These are phyloP conservation scores for Gaeumannomyces tritici DNA, from an alignment of 2,329 filamentous ascomycete species.

Conservation along the genomic window DNA sequence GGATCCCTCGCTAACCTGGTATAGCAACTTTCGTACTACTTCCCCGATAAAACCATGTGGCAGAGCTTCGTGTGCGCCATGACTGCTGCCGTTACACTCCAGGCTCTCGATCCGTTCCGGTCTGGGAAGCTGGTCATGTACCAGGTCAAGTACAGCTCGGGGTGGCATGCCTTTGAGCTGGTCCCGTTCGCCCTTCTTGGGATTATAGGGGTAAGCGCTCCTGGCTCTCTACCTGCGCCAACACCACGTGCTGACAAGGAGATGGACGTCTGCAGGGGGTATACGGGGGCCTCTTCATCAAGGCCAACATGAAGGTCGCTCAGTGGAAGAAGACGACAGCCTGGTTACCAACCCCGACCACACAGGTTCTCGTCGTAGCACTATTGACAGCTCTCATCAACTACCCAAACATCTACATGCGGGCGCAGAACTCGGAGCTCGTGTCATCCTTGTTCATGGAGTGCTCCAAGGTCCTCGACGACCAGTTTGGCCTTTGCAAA, in stretches of 20 bases:
- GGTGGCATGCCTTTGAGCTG: slow-evolving; percentile 92
- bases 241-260: neutral
- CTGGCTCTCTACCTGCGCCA: neutral
- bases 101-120: slow-evolving; percentile 87
- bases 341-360: slow-evolving; percentile 62
- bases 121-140: slow-evolving; percentile 94
- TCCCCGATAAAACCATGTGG: slow-evolving; percentile 99
- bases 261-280: slow-evolving; percentile 47
- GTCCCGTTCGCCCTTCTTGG: slow-evolving; percentile 81
- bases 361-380: slow-evolving; percentile 72
- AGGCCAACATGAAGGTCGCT: slow-evolving; percentile 80
- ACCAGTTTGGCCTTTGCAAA: slow-evolving; percentile 85
- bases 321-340: slow-evolving; percentile 62
- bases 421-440: slow-evolving; percentile 81
- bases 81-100: slow-evolving; percentile 91
- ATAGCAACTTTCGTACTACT: slow-evolving; percentile 92
- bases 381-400: slow-evolving; percentile 81
- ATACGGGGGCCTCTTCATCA: slow-evolving; percentile 92
- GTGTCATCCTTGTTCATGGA: slow-evolving; percentile 89
- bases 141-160: slow-evolving; percentile 84
- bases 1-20: slow-evolving; percentile 6
- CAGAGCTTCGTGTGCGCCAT: slow-evolving; percentile 98
- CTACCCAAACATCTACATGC: slow-evolving; percentile 94
- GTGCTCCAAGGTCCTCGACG: slow-evolving; percentile 71
- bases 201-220: slow-evolving; percentile 55